Evolutionary conservation across 371 early-diverging fungal genomes (phyloP), one percentile per base, ranked within the genome.

Genomic region (Umbelopsis sp.): DNA sequence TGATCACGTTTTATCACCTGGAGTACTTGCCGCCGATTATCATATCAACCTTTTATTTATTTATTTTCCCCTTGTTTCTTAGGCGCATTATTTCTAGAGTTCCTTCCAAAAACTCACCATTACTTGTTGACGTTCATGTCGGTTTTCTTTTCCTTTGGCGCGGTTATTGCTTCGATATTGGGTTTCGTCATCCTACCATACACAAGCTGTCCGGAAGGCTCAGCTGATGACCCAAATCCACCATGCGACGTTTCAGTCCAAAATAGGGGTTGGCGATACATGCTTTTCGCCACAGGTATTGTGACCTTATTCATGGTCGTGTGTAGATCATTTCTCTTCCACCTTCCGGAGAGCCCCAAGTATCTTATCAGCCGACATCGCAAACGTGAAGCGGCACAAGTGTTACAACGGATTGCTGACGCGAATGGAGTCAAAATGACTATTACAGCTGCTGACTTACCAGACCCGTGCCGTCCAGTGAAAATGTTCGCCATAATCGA

Each of bases 61-160:
- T 38, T 50, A 22, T 16, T 24, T 35, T 35, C 20, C 45, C 18
- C 20, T n/a, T 66, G 29, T 68, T n/a, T 29, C 29, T 18, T 86
- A 86, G 93, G 93, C 24, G 90, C 93, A 12, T 72, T 95, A 2
- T 94, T 93, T 64, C 86, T 95, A 5, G 96, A 95, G 76, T 94
- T 94, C 65, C 80, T 92, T 18, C 94, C 96, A 22, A 83, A 86
- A 67, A 84, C 89, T 63, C 85, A 90, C 51, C 94, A 94, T 69
- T 88, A 91, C 63, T 80, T 94, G 37, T 77, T 96, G 70, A 96
- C 94, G 6, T 85, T 94, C 63, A 87, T 96, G 72, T 93, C 93
- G 11, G 84, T 93, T 12, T 94, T 96, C 65, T 96, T 93, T 70
- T 93, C 94, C 0, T 81, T 92, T 50, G 96, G 94, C 4, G 93